phyloP scores from a whole-genome alignment of 1,284 basidiomycete species.

The Ustilago tritici region DNA sequence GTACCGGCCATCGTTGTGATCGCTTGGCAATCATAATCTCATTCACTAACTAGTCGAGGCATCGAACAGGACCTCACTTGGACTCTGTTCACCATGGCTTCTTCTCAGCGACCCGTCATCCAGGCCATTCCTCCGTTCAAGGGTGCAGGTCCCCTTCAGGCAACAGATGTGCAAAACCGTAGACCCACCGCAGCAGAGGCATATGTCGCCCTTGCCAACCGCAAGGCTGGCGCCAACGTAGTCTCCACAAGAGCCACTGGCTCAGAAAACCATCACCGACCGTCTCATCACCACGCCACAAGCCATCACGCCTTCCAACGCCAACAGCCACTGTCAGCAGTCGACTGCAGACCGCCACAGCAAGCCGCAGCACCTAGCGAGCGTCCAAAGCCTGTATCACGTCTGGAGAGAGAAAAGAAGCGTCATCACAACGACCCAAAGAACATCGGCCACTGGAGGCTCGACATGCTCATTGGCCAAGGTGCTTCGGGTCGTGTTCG shows the following conservation, averaged over 20 bases:
- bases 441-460: slow-evolving; percentile 88
- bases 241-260: slow-evolving; percentile 40
- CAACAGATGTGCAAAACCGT: slow-evolving; percentile 43
- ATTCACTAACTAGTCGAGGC: slow-evolving; percentile 6
- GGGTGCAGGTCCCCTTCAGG: slow-evolving; percentile 37
- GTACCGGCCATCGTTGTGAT: neutral
- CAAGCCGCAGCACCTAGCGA: slow-evolving; percentile 22
- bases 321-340: slow-evolving; percentile 36
- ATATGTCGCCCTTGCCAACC: slow-evolving; percentile 43
- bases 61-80: slow-evolving; percentile 20
- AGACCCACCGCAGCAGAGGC: slow-evolving; percentile 46
- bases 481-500: slow-evolving; percentile 86
- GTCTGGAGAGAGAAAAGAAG: slow-evolving; percentile 69
- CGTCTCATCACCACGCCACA: slow-evolving; percentile 29
- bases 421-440: slow-evolving; percentile 71
- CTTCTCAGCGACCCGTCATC: slow-evolving; percentile 38
- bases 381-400: slow-evolving; percentile 53
- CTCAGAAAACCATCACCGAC: slow-evolving; percentile 43
- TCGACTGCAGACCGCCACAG: slow-evolving; percentile 38
- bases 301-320: slow-evolving; percentile 45
- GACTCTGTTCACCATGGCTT: slow-evolving; percentile 29
- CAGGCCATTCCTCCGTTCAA: slow-evolving; percentile 56
- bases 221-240: slow-evolving; percentile 44
- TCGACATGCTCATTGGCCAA: slow-evolving; percentile 91
- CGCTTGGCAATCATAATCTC: neutral